Evolutionary conservation across 176 grass and related monocot genomes (phyloP).

Genomic region (barley (Hordeum vulgare)): DNA sequence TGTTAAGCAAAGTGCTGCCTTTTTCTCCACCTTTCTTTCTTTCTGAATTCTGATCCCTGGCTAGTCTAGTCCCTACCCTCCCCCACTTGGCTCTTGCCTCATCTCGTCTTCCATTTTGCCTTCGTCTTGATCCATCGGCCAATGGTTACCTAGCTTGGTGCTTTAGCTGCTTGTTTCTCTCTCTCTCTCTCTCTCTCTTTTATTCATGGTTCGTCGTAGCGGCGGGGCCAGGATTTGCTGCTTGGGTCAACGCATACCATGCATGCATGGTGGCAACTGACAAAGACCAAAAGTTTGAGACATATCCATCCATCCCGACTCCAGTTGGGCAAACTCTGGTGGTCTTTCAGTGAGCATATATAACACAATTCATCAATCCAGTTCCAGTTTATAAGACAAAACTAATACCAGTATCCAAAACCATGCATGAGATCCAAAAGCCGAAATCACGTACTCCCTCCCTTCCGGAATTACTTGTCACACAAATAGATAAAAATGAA

Average conservation of each 20-base stretch:
- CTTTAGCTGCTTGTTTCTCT: background rate
- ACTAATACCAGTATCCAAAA: no score
- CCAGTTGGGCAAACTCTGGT: no score
- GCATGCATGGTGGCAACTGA: background rate
- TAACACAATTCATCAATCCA: no score
- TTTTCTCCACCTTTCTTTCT: background rate
- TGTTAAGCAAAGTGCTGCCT: conserved; percentile 23
- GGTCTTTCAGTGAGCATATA: no score
- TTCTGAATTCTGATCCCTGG: background rate
- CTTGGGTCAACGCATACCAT: background rate
- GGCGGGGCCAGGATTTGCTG: background rate
- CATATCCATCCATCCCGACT: background rate
- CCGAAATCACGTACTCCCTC: no score
- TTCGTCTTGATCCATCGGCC: background rate
- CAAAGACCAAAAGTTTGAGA: background rate
- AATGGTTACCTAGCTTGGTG: background rate
- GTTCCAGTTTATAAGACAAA: no score
- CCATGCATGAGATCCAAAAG: no score
- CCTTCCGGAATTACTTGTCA: no score
- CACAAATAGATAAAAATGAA: no score
- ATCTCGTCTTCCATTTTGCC: background rate
- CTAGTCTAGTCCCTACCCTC: background rate
- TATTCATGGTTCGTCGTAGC: background rate
- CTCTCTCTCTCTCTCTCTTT: no score
- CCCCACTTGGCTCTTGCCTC: background rate